Percentiles rank a stretch among this genome's conserved stretches.
Evolutionary conservation across 202 grass and related monocot genomes (phyloP).

Genomic region (Tripidium arundinaceum): DNA sequence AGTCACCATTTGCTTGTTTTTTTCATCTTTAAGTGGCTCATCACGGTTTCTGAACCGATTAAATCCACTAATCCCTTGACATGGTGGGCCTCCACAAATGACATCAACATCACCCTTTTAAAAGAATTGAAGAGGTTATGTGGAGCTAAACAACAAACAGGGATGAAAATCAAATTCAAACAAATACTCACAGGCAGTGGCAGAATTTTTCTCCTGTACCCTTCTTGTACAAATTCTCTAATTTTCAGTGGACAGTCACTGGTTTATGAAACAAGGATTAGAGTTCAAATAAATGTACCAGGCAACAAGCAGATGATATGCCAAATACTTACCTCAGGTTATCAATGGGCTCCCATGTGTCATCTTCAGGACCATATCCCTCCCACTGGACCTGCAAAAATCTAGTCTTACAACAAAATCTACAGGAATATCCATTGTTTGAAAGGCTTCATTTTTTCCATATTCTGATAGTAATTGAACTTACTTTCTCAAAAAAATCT

Average conservation of each 20-base stretch:
- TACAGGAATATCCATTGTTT: neutral
- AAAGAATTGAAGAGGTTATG: neutral
- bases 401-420: neutral
- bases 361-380: constrained; percentile 59
- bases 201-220: constrained; percentile 48
- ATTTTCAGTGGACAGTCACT: constrained; percentile 66
- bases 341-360: constrained; percentile 76
- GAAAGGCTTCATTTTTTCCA: neutral
- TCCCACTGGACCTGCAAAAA: constrained; percentile 68
- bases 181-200: constrained; percentile 54
- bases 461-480: neutral
- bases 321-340: constrained; percentile 52
- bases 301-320: neutral
- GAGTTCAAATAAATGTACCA: neutral
- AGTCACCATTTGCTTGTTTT: constrained; percentile 64
- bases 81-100: constrained; percentile 68
- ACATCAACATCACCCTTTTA: constrained; percentile 55
- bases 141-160: neutral
- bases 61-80: constrained; percentile 74
- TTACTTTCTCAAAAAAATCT: too few relatives aligned
- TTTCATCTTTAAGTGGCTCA: constrained; percentile 58
- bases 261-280: constrained; percentile 25
- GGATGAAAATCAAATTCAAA: neutral
- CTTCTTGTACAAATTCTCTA: constrained; percentile 61
- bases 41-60: constrained; percentile 58